A percentile compares a stretch with the other conserved stretches of the same genome.
Evolutionary conservation across 495 filamentous ascomycete species (phyloP).

Genomic region (Penicillium salamii): DNA sequence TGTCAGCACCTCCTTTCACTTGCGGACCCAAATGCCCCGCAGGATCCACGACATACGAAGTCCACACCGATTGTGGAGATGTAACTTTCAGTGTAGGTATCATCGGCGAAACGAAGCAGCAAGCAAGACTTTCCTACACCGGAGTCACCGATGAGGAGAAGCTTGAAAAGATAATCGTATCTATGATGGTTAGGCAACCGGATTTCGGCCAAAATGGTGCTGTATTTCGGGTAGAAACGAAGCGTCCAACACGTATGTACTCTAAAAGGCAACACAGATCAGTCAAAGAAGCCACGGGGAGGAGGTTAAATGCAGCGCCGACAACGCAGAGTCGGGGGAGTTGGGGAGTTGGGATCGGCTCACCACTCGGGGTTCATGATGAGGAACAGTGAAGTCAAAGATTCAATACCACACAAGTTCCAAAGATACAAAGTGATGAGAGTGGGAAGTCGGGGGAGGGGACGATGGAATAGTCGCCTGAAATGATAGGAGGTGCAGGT

Average conservation of each 20-base stretch:
- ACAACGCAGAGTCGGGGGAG: conserved; percentile 6
- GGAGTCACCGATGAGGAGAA: conserved; percentile 99
- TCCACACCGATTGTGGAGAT: conserved; percentile 99
- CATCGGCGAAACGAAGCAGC: conserved; percentile 95
- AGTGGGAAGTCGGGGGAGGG: conserved; percentile 10
- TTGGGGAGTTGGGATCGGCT: conserved; percentile 37
- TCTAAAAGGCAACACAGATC: conserved; percentile 17
- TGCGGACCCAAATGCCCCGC: conserved; percentile 5
- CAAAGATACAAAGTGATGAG: conserved; percentile 3
- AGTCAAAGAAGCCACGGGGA: not conserved
- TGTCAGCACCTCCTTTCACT: conserved; percentile 12
- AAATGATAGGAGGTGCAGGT: conserved; percentile 38
- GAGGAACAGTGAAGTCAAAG: conserved; percentile 13
- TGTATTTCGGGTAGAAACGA: conserved; percentile 3
- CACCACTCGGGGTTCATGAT: conserved; percentile 97
- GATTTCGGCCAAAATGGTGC: conserved; percentile 12
- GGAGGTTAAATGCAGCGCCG: not conserved
- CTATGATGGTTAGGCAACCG: conserved; percentile 48
- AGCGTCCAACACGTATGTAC: conserved; percentile 10
- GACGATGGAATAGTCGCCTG: conserved; percentile 24
- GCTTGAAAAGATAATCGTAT: conserved; percentile 99
- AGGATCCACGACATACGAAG: conserved; percentile 66
- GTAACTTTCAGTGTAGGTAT: conserved; percentile 99
- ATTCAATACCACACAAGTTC: not conserved
- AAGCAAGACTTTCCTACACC: conserved; percentile 99